Evolutionary conservation across 345 rosid genomes (phyloP), one percentile per base, ranked within the genome.

Genomic region (Populus davidiana): DNA sequence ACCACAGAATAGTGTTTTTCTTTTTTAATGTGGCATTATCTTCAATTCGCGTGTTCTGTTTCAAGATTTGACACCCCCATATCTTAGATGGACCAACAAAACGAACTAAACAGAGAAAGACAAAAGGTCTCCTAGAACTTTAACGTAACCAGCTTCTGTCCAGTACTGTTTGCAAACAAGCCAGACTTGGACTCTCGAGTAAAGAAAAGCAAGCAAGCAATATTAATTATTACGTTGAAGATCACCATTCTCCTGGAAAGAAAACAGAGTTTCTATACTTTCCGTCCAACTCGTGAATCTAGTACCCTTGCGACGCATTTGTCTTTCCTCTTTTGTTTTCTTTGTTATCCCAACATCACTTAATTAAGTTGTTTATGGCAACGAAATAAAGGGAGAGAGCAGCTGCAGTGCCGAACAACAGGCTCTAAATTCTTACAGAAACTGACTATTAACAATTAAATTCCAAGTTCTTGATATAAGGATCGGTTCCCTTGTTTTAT

Each of bases 1-100:
- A 23, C 43, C 44, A 14, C 43, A 41, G 21, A 63, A 62, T 17
- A 44, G 33, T 56, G 61, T 69, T 56, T 67, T 69, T 18, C 39
- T 61, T 69, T 56, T 67, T 69, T 18, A n/a, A 66, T 75, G 27
- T 21, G 67, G 50, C 25, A 2, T 21, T 8, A 21, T 54, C 61
- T 54, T 9, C 7, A 54, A 54, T 54, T 54, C 14, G 8, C 63
- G 23, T 9, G 5, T 23, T 5, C 2, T 56, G 29, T 56, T 56
- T n/a, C 14, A 3, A n/a, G 63, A 56, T 56, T n/a, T n/a, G 63
- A 56, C 63, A n/a, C 63, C 23, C 23, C 29, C 27, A 56, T n/a
- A n/a, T n/a, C 23, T 25, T 56, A 23, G 39, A 33, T 68, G 67
- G 9, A 67, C 41, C 74, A 64, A 50, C 67, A 80, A 75, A 75